phyloP scores from a whole-genome alignment of 177 flowering plant genomes.

The Telopea speciosissima region DNA sequence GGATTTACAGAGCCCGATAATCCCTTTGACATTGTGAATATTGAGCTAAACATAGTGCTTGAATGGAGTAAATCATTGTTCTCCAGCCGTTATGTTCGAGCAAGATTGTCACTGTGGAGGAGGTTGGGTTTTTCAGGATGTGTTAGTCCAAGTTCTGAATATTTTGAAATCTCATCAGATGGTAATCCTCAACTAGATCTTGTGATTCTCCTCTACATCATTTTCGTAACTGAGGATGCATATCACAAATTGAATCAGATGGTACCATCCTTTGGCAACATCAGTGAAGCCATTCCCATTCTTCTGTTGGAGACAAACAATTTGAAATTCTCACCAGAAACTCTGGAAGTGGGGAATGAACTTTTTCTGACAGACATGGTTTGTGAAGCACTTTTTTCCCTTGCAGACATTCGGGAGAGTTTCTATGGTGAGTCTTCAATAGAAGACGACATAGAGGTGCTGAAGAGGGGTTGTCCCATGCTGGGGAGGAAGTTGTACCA shows the following conservation, averaged over 20 bases:
- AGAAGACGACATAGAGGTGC: conserved; percentile 44
- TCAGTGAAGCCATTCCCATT: conserved; percentile 13
- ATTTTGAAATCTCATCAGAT: conserved; percentile 70
- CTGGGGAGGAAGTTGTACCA: conserved; percentile 55
- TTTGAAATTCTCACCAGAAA: conserved; percentile 9
- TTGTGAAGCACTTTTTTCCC: conserved; percentile 47
- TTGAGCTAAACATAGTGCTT: conserved; percentile 59
- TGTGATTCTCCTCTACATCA: conserved; percentile 54
- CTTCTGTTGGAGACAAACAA: conserved; percentile 20
- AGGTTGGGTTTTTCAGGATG: conserved; percentile 56
- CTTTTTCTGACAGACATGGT: conserved; percentile 47
- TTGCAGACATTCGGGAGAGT: conserved; percentile 69
- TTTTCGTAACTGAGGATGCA: conserved; percentile 50
- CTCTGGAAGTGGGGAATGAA: conserved; percentile 29
- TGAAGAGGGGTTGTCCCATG: conserved; percentile 27
- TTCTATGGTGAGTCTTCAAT: conserved; percentile 52
- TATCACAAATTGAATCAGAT: conserved; percentile 41
- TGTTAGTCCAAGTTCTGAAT: conserved; percentile 59
- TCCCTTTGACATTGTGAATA: conserved; percentile 67
- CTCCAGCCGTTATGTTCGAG: conserved; percentile 53
- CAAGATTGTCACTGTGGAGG: conserved; percentile 74
- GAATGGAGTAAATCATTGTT: conserved; percentile 54
- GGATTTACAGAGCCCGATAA: conserved; percentile 90
- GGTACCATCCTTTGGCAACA: conserved; percentile 21
- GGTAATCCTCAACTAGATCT: conserved; percentile 84